Conservation (phyloP, 768 basidiomycete species). For the Gyrodon lividus region DNA sequence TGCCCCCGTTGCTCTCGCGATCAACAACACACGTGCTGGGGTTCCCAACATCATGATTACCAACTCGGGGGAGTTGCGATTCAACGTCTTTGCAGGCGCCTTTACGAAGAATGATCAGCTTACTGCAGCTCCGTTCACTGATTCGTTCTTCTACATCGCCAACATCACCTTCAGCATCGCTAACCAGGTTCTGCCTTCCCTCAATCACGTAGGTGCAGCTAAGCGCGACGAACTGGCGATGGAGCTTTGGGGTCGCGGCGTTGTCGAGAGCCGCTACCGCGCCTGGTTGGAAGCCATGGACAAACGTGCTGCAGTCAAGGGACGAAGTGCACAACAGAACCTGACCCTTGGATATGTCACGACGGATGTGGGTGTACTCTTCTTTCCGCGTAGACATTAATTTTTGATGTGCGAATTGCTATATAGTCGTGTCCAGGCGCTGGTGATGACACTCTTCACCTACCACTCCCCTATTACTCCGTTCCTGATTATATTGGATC, state of each 20-base stretch:
- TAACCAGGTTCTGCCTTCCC: constrained; percentile 47
- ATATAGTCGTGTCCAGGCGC: constrained; percentile 64
- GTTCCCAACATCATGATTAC: constrained; percentile 64
- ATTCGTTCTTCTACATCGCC: constrained; percentile 63
- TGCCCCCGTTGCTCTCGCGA: constrained; percentile 51
- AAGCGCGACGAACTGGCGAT: constrained; percentile 22
- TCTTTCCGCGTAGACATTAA: neutral
- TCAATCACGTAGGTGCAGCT: constrained; percentile 49
- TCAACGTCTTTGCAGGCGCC: constrained; percentile 62
- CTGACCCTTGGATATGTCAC: constrained; percentile 78
- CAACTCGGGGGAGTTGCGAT: constrained; percentile 65
- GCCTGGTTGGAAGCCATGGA: constrained; percentile 63
- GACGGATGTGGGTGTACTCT: constrained; percentile 45
- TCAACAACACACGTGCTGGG: constrained; percentile 61
- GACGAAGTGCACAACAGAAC: constrained; percentile 41
- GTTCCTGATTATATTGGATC: constrained; percentile 62
- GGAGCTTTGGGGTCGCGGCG: constrained; percentile 40
- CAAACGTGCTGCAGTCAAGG: constrained; percentile 34
- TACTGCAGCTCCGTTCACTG: constrained; percentile 67
- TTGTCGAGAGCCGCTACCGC: constrained; percentile 50
- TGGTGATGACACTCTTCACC: constrained; percentile 72
- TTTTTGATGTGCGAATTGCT: neutral
- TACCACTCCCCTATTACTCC: constrained; percentile 54
- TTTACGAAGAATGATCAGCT: constrained; percentile 84
- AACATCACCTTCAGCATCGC: constrained; percentile 52